A percentile compares a stretch with the other conserved stretches of the same genome.
phyloP scores from a whole-genome alignment of 2,329 filamentous ascomycete genomes.

The Ophiobolus disseminans region DNA sequence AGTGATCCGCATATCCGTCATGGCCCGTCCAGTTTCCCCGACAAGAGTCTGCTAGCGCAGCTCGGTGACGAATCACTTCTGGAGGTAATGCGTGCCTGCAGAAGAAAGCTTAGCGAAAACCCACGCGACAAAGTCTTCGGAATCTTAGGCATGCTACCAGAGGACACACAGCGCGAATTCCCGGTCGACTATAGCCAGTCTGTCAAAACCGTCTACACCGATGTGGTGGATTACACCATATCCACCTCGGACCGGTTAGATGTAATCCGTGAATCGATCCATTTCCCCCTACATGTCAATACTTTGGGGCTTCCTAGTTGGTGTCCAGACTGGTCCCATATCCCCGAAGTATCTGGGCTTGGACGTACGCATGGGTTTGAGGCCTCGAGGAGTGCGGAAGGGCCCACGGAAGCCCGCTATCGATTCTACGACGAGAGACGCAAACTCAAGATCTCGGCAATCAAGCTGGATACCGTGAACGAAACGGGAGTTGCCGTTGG shows the following conservation, averaged over 20 bases:
- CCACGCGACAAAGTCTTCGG: conserved; percentile 50
- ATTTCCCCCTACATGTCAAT: conserved; percentile 37
- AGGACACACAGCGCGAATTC: conserved; percentile 35
- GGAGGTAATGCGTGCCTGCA: conserved; percentile 29
- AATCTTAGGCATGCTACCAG: conserved; percentile 42
- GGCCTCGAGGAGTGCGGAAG: conserved; percentile 11
- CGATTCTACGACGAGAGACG: conserved; percentile 29
- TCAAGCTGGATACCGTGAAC: conserved; percentile 40
- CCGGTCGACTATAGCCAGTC: conserved; percentile 41
- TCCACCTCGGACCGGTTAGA: conserved; percentile 34
- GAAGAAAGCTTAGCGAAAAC: conserved; percentile 38
- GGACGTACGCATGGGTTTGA: conserved; percentile 24
- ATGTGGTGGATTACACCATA: conserved; percentile 45
- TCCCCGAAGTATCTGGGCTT: conserved; percentile 23
- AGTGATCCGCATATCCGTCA: conserved; percentile 17
- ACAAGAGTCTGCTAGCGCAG: conserved; percentile 9
- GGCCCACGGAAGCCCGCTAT: conserved; percentile 19
- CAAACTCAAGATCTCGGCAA: conserved; percentile 38
- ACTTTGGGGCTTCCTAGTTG: conserved; percentile 41
- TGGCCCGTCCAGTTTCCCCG: conserved; percentile 25
- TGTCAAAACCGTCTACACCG: conserved; percentile 43
- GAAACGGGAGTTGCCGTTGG: conserved; percentile 38
- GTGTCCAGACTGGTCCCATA: conserved; percentile 50
- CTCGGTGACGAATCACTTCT: conserved; percentile 27
- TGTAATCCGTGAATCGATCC: conserved; percentile 47